phyloP scores from a whole-genome alignment of 2,329 filamentous ascomycete genomes.

The Neophaeococcomyces aloes region DNA sequence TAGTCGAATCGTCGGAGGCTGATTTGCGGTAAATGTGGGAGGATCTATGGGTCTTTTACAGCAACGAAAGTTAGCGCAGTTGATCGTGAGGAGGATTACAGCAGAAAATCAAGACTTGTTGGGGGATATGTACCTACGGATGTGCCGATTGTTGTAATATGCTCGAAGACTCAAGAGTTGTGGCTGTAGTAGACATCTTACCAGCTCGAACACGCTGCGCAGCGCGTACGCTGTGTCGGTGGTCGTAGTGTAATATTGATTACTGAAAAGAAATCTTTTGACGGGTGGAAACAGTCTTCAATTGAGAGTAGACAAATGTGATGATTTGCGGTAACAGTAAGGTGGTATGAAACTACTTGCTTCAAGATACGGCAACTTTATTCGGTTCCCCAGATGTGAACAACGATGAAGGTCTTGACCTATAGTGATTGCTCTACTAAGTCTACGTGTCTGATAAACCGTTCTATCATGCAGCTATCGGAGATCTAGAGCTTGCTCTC shows the following conservation, averaged over 20 bases:
- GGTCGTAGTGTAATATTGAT: too few species aligned
- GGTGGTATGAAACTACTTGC: too few species aligned
- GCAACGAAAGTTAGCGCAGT: constrained; percentile 9
- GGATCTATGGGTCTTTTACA: constrained; percentile 57
- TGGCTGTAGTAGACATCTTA: constrained; percentile 67
- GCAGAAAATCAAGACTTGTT: constrained; percentile 52
- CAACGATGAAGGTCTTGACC: too few species aligned
- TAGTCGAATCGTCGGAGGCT: constrained; percentile 78
- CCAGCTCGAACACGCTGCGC: neutral
- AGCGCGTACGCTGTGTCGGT: too few species aligned
- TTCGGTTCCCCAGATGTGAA: too few species aligned
- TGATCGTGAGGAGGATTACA: constrained; percentile 2
- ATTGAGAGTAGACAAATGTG: too few species aligned
- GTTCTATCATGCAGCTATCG: neutral
- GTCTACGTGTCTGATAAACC: too few species aligned
- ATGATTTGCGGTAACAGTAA: too few species aligned
- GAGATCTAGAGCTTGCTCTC: constrained; percentile 61
- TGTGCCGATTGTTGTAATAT: constrained; percentile 30
- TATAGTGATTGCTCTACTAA: too few species aligned
- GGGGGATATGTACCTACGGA: constrained; percentile 60
- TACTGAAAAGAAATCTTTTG: too few species aligned
- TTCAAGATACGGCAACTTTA: too few species aligned
- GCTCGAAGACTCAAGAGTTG: constrained; percentile 59
- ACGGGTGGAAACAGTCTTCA: too few species aligned
- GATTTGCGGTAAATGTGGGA: constrained; percentile 75